Evolutionary conservation across 441 rosid genomes (phyloP).

Genomic region (Viola pubescens): DNA sequence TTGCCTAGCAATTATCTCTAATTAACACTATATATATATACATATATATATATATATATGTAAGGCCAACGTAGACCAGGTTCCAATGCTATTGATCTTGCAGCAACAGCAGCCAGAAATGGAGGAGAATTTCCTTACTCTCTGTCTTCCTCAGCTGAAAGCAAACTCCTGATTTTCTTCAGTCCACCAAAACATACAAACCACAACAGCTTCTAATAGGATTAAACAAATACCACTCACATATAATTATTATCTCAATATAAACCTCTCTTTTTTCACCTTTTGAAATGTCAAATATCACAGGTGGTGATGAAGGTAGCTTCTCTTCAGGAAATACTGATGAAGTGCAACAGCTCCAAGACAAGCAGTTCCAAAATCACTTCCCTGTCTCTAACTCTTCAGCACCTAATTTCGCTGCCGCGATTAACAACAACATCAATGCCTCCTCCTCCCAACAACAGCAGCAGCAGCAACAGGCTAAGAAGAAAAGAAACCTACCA

Average conservation of each 20-base stretch:
- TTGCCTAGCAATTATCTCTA: constrained; percentile 15
- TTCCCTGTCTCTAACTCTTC: constrained; percentile 24
- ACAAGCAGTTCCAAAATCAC: constrained; percentile 23
- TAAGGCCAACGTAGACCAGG: constrained; percentile 45
- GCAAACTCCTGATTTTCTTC: constrained; percentile 32
- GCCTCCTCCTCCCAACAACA: constrained; percentile 26
- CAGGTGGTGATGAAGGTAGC: constrained; percentile 61
- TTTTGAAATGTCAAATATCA: constrained; percentile 45
- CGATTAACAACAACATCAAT: constrained; percentile 25
- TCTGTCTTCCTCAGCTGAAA: constrained; percentile 35
- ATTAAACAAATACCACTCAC: constrained; percentile 3
- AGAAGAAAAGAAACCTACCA: constrained; percentile 66
- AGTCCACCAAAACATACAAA: constrained; percentile 24
- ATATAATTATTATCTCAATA: constrained; percentile 5
- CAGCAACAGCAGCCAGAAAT: constrained; percentile 17
- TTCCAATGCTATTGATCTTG: constrained; percentile 23
- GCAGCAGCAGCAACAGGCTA: constrained; percentile 27
- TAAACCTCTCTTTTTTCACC: neutral
- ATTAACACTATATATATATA: constrained; percentile 14
- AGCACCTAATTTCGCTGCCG: constrained; percentile 18
- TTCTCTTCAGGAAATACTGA: constrained; percentile 55
- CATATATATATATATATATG: constrained; percentile 22
- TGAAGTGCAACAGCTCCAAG: constrained; percentile 41
- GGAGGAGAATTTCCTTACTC: constrained; percentile 30
- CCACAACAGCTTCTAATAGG: constrained; percentile 11